Base-by-base conservation (phyloP, 768 basidiomycete genomes). In the Strobilomyces confusus region DNA sequence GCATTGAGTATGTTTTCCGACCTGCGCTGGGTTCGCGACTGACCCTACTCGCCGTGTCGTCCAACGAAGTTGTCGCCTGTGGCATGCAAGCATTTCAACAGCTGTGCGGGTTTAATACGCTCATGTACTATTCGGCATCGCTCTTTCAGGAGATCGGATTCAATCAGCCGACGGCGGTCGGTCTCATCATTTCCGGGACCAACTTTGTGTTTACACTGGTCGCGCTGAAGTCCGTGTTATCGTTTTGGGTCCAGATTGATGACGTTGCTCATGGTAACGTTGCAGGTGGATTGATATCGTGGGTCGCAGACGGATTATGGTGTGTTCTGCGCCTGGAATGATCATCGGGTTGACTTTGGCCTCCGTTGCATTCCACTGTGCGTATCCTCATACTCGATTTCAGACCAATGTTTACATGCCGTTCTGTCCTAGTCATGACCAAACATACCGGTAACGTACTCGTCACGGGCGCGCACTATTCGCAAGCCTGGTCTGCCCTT, bases 51-150 rank as follows among this genome's bases (percentile, higher is more conserved):
- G 11, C n/a, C 19, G 37, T n/a, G 23, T 22, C n/a, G 29, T 36
- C 26, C 26, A 14, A 23, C 23, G 52, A 52, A 89, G 86, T 87
- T 57, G 76, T 92, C 14, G 86, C 80, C 11, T 88, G 87, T 63
- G 89, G 86, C 41, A 81, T 92, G 69, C 89, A 92, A 71, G 88
- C 86, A 0, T 85, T 83, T 69, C 90, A 93, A 63, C 90, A 92
- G 64, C 75, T 92, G 0, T 91, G 83, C 56, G 90, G 90, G 2
- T 91, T 90, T 75, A 91, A 92, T 62, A 89, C 89, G 0, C 77
- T 90, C 53, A 82, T 83, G 80, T 82, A 79, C 61, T 84, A 86
- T 63, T 86, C 85, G 20, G 85, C 89, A 4, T 89, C 88, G 0
- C 76, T 92, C 13, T 92, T 92, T 74, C 80, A 86, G 58, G 77